Conservation (phyloP, 164 flowering plant genomes). For the Vitis vinifera region DNA sequence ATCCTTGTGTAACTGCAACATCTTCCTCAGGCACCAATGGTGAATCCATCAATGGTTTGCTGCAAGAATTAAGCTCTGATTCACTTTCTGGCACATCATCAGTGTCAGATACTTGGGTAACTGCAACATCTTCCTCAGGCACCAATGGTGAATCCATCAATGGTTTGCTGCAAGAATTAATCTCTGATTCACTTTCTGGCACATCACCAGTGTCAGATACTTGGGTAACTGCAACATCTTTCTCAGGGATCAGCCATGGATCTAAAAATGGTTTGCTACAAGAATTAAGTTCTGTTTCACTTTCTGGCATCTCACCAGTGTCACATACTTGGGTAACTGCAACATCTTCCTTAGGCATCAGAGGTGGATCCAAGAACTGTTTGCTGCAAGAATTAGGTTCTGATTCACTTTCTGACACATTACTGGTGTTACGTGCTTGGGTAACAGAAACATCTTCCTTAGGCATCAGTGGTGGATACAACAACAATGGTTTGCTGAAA, state of each 20-base stretch:
- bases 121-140: conserved; percentile 17
- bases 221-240: conserved; percentile 14
- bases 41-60: neutral
- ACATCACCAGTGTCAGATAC: conserved; percentile 6
- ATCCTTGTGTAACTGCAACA: conserved; percentile 6
- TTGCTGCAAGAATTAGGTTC: conserved; percentile 9
- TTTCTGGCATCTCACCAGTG: neutral
- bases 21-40: conserved; percentile 13
- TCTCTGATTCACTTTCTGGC: too few relatives aligned
- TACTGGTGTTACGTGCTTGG: too few relatives aligned
- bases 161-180: too few relatives aligned
- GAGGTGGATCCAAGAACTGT: neutral
- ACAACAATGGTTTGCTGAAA: too few relatives aligned
- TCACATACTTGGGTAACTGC: conserved; percentile 2
- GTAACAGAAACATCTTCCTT: too few relatives aligned
- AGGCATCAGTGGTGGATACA: too few relatives aligned
- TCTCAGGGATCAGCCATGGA: neutral
- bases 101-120: conserved; percentile 5
- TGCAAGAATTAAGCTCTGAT: too few relatives aligned
- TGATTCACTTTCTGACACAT: conserved; percentile 8
- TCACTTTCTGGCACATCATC: neutral
- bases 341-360: neutral
- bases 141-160: neutral
- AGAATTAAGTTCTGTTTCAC: too few relatives aligned
- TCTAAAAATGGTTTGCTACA: too few relatives aligned